phyloP scores from a whole-genome alignment of 108 stramenopile genomes.

The Cyclotella cryptica region DNA sequence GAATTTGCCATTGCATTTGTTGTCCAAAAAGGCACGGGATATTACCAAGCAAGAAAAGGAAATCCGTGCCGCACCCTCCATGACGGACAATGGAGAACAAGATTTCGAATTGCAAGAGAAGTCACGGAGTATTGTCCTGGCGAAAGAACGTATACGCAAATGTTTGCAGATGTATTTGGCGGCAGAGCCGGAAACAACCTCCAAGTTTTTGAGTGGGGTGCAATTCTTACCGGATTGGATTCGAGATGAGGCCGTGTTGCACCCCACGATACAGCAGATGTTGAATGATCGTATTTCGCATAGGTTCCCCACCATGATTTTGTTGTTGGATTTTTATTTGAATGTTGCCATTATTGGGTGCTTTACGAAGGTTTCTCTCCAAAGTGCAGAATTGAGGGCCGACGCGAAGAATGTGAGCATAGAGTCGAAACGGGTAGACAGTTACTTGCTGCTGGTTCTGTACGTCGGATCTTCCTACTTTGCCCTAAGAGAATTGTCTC shows the following conservation, averaged over 20 bases:
- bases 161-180: slow-evolving; percentile 73
- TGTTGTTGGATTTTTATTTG: slow-evolving; percentile 78
- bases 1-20: slow-evolving; percentile 67
- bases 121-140: not conserved
- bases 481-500: slow-evolving; percentile 66
- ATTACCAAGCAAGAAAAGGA: slow-evolving; percentile 7
- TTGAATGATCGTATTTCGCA: slow-evolving; percentile 74
- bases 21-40: slow-evolving; percentile 34
- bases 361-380: slow-evolving; percentile 56
- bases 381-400: slow-evolving; percentile 15
- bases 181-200: slow-evolving; percentile 59
- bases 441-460: slow-evolving; percentile 28
- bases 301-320: slow-evolving; percentile 81
- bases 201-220: slow-evolving; percentile 73
- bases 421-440: not conserved
- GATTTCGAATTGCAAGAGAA: not conserved
- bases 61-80: not conserved
- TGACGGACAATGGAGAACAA: slow-evolving; percentile 7
- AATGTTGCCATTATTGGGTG: slow-evolving; percentile 62
- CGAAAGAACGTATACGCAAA: slow-evolving; percentile 25
- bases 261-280: slow-evolving; percentile 75
- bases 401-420: slow-evolving; percentile 7
- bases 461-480: slow-evolving; percentile 76
- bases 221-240: slow-evolving; percentile 82
- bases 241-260: slow-evolving; percentile 79